Evolutionary conservation across 371 early-diverging fungal species (phyloP).

Genomic region (Mucor racemosus): DNA sequence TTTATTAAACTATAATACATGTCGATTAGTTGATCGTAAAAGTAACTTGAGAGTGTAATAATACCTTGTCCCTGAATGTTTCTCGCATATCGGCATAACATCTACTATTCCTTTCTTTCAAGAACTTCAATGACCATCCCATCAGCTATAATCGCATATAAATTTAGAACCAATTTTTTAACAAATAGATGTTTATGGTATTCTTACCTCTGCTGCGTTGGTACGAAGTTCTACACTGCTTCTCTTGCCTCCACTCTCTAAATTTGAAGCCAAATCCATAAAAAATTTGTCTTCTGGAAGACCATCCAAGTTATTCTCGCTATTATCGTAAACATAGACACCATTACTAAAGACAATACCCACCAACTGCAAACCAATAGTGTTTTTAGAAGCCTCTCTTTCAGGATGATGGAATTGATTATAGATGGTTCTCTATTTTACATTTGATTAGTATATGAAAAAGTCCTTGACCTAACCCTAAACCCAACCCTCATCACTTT

Average conservation of each 20-base stretch:
- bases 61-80: neutral
- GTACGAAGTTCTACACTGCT: constrained; percentile 39
- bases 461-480: no score
- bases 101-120: constrained; percentile 25
- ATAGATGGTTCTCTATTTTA: constrained; percentile 48
- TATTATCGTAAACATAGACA: constrained; percentile 49
- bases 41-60: no score
- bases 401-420: constrained; percentile 40
- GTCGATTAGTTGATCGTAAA: neutral
- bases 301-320: constrained; percentile 44
- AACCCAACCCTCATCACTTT: no score
- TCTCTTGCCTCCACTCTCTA: constrained; percentile 32
- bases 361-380: constrained; percentile 57
- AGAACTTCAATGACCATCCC: constrained; percentile 40
- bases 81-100: neutral
- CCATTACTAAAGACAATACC: constrained; percentile 59
- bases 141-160: constrained; percentile 31
- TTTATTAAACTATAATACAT: neutral
- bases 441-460: neutral
- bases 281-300: constrained; percentile 53
- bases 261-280: constrained; percentile 41
- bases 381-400: constrained; percentile 33
- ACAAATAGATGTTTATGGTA: no score
- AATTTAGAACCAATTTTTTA: no score
- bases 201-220: constrained; percentile 60